Base-by-base conservation (phyloP, 257 asterid species). In the Nemophila menziesii region DNA sequence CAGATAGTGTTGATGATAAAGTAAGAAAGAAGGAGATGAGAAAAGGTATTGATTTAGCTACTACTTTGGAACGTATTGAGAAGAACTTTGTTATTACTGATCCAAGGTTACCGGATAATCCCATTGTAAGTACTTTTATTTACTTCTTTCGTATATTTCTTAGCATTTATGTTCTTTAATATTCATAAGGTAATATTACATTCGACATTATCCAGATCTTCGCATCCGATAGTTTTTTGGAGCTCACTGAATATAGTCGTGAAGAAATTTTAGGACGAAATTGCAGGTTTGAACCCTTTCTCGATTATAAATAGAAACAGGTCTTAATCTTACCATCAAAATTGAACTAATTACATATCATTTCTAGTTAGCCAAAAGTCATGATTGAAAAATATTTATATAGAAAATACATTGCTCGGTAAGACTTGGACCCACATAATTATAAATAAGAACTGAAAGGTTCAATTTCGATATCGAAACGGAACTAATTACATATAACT, bases 221-320 rank as follows among this genome's bases (percentile, higher is more conserved):
- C 56, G 99, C 99, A 23, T 90, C 99, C 22, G 99, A 90, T 71
- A 90, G 99, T 65, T 90, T 90, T 79, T 74, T 90, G 92, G 96
- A 90, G 85, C 56, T 90, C 61, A 90, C 99, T 0, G 99, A 90
- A 75, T 90, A 90, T 50, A 79, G 94, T 39, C 68, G 99, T 49
- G 99, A 90, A 71, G 99, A 90, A 57, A 81, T 90, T 46, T 61
- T 90, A 75, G 99, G 99, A 11, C 74, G 96, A 61, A 90, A 90
- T 62, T 90, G 99, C 92, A 81, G 99, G 97, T 86, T 53, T 8
- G 16, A 36, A 16, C 1, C 14, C 41, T 18, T n/a, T 12, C 5
- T 43, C 9, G 5, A n/a, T n/a, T n/a, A n/a, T n/a, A n/a, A n/a
- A n/a, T n/a, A n/a, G n/a, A n/a, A n/a, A n/a, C n/a, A n/a, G n/a